phyloP scores from a whole-genome alignment of 2,329 filamentous ascomycete species.

The Colletotrichum lindemuthianum region DNA sequence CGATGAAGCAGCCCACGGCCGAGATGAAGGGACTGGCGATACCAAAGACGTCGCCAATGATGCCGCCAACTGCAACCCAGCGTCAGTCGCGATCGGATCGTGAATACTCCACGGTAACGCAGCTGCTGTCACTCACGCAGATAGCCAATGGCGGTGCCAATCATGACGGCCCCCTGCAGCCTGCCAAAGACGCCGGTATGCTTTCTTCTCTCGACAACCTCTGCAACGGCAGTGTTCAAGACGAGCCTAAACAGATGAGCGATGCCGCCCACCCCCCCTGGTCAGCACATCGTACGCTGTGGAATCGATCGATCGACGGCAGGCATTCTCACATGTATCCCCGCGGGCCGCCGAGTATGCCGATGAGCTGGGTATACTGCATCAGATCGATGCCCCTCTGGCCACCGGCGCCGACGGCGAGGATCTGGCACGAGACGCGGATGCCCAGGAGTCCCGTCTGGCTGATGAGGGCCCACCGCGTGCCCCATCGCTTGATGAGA shows the following conservation, averaged over 20 bases:
- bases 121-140: constrained; percentile 52
- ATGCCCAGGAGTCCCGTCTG: constrained; percentile 74
- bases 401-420: constrained; percentile 72
- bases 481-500: constrained; percentile 72
- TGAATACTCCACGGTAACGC: background rate
- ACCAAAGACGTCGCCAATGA: constrained; percentile 70
- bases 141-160: constrained; percentile 72
- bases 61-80: constrained; percentile 61
- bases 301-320: background rate
- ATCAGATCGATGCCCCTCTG: constrained; percentile 72
- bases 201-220: constrained; percentile 67
- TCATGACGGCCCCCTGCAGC: constrained; percentile 73
- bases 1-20: constrained; percentile 49
- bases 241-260: constrained; percentile 57
- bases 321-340: constrained; percentile 65
- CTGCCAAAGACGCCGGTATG: constrained; percentile 73
- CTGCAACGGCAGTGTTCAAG: constrained; percentile 74
- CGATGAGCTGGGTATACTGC: constrained; percentile 74
- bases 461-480: constrained; percentile 69
- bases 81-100: background rate
- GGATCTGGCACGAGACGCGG: constrained; percentile 70
- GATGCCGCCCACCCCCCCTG: background rate
- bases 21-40: constrained; percentile 73
- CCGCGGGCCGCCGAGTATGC: constrained; percentile 73
- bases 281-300: no score